Evolutionary conservation across 768 basidiomycete species (phyloP).

Genomic region (Leccinum subgranulosum): DNA sequence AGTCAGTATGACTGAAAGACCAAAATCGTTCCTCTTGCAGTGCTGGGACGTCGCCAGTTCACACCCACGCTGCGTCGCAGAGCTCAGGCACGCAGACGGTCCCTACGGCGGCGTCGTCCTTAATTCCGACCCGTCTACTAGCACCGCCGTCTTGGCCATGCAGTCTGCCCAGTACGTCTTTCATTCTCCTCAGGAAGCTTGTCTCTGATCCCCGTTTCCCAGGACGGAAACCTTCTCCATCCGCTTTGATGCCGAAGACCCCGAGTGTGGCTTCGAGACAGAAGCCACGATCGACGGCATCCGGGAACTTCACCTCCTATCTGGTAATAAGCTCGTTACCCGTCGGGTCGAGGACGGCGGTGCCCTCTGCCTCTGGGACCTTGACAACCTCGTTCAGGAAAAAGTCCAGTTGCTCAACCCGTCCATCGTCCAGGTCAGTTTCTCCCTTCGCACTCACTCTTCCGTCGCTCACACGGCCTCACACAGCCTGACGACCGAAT

Average conservation of each 20-base stretch:
- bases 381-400: conserved; percentile 28
- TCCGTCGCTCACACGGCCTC: neutral
- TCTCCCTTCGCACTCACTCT: neutral
- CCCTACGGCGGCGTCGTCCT: conserved; percentile 44
- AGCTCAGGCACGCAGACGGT: conserved; percentile 29
- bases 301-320: conserved; percentile 35
- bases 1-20: conserved; percentile 28
- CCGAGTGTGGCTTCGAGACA: conserved; percentile 37
- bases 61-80: conserved; percentile 42
- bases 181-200: neutral
- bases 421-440: conserved; percentile 30
- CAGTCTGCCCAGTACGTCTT: conserved; percentile 39
- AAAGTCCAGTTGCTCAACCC: conserved; percentile 37
- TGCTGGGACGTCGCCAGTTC: conserved; percentile 52
- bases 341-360: conserved; percentile 26
- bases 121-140: conserved; percentile 37
- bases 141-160: conserved; percentile 40
- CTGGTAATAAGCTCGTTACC: conserved; percentile 38
- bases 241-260: conserved; percentile 33
- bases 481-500: conserved; percentile 35
- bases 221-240: conserved; percentile 46
- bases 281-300: conserved; percentile 31
- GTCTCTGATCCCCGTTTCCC: neutral
- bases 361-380: conserved; percentile 37
- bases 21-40: conserved; percentile 39